phyloP scores from a whole-genome alignment of 768 basidiomycete genomes.

The Mycena venus region DNA sequence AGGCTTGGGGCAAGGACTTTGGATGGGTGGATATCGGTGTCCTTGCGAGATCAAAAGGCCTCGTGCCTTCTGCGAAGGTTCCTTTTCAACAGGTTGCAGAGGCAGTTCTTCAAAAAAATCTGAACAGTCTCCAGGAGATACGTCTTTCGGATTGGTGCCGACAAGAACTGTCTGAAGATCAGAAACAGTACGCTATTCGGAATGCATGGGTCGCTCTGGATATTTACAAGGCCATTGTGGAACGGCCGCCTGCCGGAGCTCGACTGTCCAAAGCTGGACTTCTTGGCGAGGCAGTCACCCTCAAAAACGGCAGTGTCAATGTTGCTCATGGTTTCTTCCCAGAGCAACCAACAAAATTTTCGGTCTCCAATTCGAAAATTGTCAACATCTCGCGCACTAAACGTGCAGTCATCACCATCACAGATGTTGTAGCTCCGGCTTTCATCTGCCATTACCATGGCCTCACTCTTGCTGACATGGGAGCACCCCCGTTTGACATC shows the following conservation, averaged over 20 bases:
- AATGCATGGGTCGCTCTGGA: background rate
- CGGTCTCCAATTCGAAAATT: background rate
- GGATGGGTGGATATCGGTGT: background rate
- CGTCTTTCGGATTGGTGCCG: constrained; percentile 1
- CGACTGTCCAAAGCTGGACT: background rate
- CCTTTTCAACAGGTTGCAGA: background rate
- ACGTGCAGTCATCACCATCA: background rate
- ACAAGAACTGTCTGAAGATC: background rate
- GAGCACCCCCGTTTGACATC: background rate
- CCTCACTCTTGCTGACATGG: background rate
- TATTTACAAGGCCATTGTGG: background rate
- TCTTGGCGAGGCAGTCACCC: background rate
- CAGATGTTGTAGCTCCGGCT: background rate
- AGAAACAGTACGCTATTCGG: background rate
- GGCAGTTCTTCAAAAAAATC: background rate
- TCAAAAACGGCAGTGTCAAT: background rate
- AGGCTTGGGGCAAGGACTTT: background rate
- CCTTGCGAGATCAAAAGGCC: background rate
- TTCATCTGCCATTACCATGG: background rate
- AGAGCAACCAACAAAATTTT: background rate
- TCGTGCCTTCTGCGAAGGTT: background rate
- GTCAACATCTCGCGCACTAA: background rate
- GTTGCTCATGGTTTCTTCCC: background rate
- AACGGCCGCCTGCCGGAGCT: background rate
- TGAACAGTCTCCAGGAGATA: background rate